Conservation (phyloP, 225 moss, liverwort and hornwort species). For the Marchantia polymorpha region DNA sequence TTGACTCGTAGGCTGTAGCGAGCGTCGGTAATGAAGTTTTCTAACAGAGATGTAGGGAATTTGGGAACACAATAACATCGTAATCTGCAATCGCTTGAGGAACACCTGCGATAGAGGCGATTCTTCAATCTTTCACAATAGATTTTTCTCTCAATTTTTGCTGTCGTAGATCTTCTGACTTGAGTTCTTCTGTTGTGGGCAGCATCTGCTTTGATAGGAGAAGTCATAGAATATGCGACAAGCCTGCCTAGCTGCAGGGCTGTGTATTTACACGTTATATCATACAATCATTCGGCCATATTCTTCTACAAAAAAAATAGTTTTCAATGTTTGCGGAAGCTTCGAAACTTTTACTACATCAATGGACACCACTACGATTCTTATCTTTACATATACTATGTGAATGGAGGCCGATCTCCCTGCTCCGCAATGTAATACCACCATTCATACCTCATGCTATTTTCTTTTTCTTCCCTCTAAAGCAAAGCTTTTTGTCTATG, state of each 20-base stretch:
- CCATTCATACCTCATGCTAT: background rate
- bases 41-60: no score
- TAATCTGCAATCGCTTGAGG: no score
- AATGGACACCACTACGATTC: constrained; percentile 78
- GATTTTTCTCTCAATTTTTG: no score
- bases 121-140: no score
- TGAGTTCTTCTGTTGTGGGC: constrained; percentile 33
- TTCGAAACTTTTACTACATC: constrained; percentile 80
- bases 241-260: constrained; percentile 77
- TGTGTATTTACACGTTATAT: constrained; percentile 91
- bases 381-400: constrained; percentile 76
- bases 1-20: no score
- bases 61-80: no score
- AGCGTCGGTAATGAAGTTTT: no score
- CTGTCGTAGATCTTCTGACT: constrained; percentile 11
- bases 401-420: constrained; percentile 74
- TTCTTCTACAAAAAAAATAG: constrained; percentile 93
- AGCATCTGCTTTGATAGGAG: constrained; percentile 85
- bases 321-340: constrained; percentile 78
- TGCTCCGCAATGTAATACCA: constrained; percentile 68
- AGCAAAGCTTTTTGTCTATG: background rate
- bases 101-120: no score
- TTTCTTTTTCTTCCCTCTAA: background rate
- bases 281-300: constrained; percentile 91
- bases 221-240: constrained; percentile 80